Conservation (phyloP, 2,329 filamentous ascomycete genomes). For the Fusarium sambucinum region DNA sequence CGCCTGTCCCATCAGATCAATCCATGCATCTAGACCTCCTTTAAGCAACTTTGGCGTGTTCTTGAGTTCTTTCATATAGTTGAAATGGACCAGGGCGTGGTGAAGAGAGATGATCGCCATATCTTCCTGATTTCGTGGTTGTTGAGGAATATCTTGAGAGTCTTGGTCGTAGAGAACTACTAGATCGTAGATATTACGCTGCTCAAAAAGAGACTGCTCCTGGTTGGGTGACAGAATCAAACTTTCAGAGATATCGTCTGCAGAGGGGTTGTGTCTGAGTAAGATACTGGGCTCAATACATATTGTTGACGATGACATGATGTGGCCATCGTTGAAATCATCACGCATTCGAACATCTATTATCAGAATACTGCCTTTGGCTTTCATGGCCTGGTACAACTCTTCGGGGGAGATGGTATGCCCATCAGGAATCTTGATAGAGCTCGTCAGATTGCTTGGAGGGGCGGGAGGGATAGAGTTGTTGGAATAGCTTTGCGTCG, state of each 20-base stretch:
- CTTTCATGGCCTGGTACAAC: slow-evolving; percentile 76
- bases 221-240: slow-evolving; percentile 76
- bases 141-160: slow-evolving; percentile 63
- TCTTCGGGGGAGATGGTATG: slow-evolving; percentile 74
- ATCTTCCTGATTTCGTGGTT: slow-evolving; percentile 55
- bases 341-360: slow-evolving; percentile 87
- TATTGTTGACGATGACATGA: slow-evolving; percentile 84
- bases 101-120: slow-evolving; percentile 77
- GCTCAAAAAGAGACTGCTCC: slow-evolving; percentile 81
- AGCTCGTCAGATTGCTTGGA: slow-evolving; percentile 57
- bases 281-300: slow-evolving; percentile 87
- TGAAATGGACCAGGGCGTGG: slow-evolving; percentile 86
- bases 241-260: slow-evolving; percentile 72
- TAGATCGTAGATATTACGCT: slow-evolving; percentile 81
- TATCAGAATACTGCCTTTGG: slow-evolving; percentile 73
- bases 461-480: slow-evolving; percentile 50
- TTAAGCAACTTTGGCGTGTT: slow-evolving; percentile 80
- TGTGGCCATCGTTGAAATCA: slow-evolving; percentile 88
- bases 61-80: slow-evolving; percentile 79
- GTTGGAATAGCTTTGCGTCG: slow-evolving; percentile 46
- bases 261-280: slow-evolving; percentile 74
- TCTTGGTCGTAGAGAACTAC: slow-evolving; percentile 90
- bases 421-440: slow-evolving; percentile 64
- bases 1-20: slow-evolving; percentile 79
- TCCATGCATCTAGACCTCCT: slow-evolving; percentile 89